Percentiles rank a stretch among this genome's conserved stretches.
Conservation (phyloP, 2,329 filamentous ascomycete genomes). For the Calonectria naviculata region DNA sequence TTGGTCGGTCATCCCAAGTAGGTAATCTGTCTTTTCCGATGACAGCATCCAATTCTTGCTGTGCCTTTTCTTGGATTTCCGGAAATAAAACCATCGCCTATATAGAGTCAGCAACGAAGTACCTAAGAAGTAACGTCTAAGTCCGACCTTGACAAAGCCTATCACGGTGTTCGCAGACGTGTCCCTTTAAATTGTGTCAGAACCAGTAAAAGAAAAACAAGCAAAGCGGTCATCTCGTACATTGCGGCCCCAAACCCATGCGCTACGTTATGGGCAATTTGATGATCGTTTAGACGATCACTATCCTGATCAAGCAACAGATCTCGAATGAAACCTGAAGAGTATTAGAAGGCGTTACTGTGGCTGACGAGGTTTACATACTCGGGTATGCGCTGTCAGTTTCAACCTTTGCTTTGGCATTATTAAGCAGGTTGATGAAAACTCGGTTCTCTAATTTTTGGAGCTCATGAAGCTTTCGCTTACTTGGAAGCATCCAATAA, state of each 20-base stretch:
- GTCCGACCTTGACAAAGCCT: not conserved
- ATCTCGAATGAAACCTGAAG: slow-evolving; percentile 1
- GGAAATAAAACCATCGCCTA: slow-evolving; percentile 15
- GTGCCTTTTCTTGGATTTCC: not conserved
- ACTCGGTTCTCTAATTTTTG: slow-evolving; percentile 4
- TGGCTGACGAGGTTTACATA: not conserved
- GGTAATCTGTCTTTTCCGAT: not conserved
- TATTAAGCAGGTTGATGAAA: not conserved
- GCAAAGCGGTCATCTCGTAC: not conserved
- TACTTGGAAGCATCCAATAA: not conserved
- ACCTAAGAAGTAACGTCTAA: not conserved
- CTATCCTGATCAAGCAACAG: not conserved
- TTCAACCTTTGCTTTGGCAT: not conserved
- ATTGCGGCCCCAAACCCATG: slow-evolving; percentile 4
- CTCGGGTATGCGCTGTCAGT: not conserved
- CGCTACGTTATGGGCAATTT: slow-evolving; percentile 1
- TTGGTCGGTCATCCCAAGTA: slow-evolving; percentile 1
- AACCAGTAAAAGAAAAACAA: not conserved
- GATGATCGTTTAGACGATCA: slow-evolving; percentile 1
- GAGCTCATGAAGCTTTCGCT: not conserved
- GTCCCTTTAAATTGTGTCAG: not conserved
- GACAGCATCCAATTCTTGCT: not conserved
- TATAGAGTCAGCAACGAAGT: not conserved
- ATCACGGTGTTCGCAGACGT: slow-evolving; percentile 4
- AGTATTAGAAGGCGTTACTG: too few relatives aligned